Conservation (phyloP, 2,329 filamentous ascomycete genomes). For the Xylariaceae sp. region DNA sequence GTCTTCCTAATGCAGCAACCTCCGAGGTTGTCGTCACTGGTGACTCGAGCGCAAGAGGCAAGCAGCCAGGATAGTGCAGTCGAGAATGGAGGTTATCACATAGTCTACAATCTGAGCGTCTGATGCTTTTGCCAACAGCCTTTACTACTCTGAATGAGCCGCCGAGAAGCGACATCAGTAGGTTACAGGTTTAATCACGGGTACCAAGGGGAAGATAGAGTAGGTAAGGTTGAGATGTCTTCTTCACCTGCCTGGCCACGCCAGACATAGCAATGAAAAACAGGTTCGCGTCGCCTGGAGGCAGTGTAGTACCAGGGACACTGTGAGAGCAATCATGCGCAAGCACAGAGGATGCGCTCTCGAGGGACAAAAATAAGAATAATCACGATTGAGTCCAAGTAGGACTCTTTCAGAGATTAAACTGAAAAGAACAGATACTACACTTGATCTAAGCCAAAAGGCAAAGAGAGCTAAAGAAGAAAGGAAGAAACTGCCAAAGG, state of each 20-base stretch:
- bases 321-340: conserved; percentile 58
- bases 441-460: conserved; percentile 33
- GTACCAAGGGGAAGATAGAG: no score
- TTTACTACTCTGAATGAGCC: no score
- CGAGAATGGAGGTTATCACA: no score
- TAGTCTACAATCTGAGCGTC: no score
- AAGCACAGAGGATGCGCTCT: conserved; percentile 60
- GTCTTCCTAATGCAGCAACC: no score
- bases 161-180: no score
- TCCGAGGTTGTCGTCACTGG: no score
- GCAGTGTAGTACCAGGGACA: conserved; percentile 73
- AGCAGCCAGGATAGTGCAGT: no score
- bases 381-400: conserved; percentile 67
- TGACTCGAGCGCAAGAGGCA: no score
- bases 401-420: conserved; percentile 84
- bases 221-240: no score
- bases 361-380: conserved; percentile 68
- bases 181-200: no score
- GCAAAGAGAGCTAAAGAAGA: conserved; percentile 30
- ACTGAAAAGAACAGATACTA: conserved; percentile 91
- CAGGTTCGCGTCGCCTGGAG: conserved; percentile 44
- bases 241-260: conserved; percentile 50
- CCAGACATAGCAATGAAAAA: conserved; percentile 55
- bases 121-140: no score
- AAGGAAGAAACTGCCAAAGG: conserved; percentile 16